Evolutionary conservation across 2,329 filamentous ascomycete genomes (phyloP).

Genomic region (Arthrobotrys sphaeroides): DNA sequence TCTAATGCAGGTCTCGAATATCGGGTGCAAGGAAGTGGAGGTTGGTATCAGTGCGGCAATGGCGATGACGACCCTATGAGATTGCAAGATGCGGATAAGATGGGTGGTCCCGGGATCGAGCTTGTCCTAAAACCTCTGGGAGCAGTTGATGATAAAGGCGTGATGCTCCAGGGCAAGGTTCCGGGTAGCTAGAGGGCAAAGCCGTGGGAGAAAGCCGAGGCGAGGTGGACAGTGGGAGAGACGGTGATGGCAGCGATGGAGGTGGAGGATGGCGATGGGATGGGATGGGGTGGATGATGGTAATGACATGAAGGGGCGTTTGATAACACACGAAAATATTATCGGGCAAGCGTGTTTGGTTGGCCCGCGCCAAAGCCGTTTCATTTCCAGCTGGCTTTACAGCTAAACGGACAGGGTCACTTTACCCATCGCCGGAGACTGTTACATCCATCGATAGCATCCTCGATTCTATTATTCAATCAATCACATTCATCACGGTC

Average conservation of each 20-base stretch:
- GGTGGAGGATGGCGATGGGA: neutral
- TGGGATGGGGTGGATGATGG: neutral
- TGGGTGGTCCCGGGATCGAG: constrained; percentile 34
- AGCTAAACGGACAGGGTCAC: neutral
- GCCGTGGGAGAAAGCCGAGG: constrained; percentile 21
- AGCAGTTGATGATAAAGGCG: constrained; percentile 22
- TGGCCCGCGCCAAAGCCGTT: constrained; percentile 43
- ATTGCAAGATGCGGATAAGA: constrained; percentile 19
- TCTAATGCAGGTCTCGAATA: constrained; percentile 26
- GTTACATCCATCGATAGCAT: too few species aligned
- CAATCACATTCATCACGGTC: neutral
- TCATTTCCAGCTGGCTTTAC: constrained; percentile 5
- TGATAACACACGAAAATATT: constrained; percentile 28
- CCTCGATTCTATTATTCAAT: neutral
- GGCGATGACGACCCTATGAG: constrained; percentile 19
- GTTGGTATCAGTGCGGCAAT: constrained; percentile 39
- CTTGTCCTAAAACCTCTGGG: constrained; percentile 33
- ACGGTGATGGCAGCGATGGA: neutral
- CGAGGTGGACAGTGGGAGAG: neutral
- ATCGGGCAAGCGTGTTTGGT: constrained; percentile 32
- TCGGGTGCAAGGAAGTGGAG: constrained; percentile 14
- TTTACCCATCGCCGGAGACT: constrained; percentile 36
- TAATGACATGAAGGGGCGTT: constrained; percentile 32
- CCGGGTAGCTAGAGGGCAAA: constrained; percentile 14
- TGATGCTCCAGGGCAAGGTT: constrained; percentile 15